Evolutionary conservation across 1,284 basidiomycete species (phyloP), one percentile per base, ranked within the genome.

Genomic region (Ganoderma multipileum): DNA sequence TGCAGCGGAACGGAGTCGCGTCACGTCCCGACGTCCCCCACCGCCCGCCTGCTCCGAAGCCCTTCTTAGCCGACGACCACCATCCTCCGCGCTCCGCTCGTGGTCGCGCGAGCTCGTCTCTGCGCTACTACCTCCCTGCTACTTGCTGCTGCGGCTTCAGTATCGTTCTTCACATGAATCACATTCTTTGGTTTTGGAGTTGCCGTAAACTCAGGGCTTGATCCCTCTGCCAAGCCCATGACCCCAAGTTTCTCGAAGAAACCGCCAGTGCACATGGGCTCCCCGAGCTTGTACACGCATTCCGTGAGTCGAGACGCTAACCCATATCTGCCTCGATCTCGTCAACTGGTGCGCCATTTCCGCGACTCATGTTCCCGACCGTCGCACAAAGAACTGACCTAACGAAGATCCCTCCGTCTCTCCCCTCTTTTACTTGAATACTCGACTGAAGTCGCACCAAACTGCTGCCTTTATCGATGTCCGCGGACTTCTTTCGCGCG

Each of bases 21-120:
- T 28, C 30, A 16, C 16, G 9, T 39, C 38, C 38, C 38, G 36
- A 8, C n/a, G n/a, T n/a, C n/a, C n/a, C n/a, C n/a, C n/a, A n/a
- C n/a, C n/a, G n/a, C n/a, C n/a, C n/a, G n/a, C n/a, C n/a, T n/a
- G n/a, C 64, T 36, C 55, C 38, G 61, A 14, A 36, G 52, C 64
- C 54, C 67, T 61, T 69, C n/a, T 58, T 61, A 67, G 38, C 23
- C 61, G 61, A 68, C 71, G 23, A 30, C 67, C 26, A 60, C 44
- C 54, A 65, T 54, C 61, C 47, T 50, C 28, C 41, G 41, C 39
- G 39, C 59, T 61, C n/a, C 5, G 3, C 12, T 14, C 38, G 12
- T 39, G 38, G 38, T 11, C 59, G 33, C 23, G 11, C 58, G 33
- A 7, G 2, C 28, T 33, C n/a, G 38, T 20, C 11, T n/a, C 36